Percentiles rank a stretch among this genome's conserved stretches.
Evolutionary conservation across 2,329 filamentous ascomycete genomes (phyloP).

Genomic region (Aspergillus sclerotialis): DNA sequence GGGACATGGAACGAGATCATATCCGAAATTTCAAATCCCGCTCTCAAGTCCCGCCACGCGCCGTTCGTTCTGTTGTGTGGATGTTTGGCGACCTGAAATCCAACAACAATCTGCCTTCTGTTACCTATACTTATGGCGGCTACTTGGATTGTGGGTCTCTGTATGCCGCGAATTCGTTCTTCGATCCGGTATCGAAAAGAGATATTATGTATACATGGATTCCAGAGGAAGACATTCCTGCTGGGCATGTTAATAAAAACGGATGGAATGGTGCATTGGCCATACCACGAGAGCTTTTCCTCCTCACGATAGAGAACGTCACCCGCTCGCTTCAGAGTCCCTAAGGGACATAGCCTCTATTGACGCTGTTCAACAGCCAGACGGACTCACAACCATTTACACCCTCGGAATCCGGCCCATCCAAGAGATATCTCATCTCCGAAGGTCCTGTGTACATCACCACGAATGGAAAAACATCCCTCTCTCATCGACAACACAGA

Average conservation of each 20-base stretch:
- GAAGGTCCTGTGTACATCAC: no score
- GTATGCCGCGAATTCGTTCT: conserved; percentile 46
- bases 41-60: no score
- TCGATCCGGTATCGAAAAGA: conserved; percentile 35
- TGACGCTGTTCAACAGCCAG: no score
- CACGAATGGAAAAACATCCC: no score
- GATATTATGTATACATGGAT: conserved; percentile 46
- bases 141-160: conserved; percentile 43
- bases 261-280: conserved; percentile 47
- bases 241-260: conserved; percentile 36
- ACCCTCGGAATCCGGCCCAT: no score
- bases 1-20: conserved; percentile 20
- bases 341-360: no score
- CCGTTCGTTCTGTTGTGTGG: no score
- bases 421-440: no score
- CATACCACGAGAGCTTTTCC: conserved; percentile 37
- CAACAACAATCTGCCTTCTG: conserved; percentile 9
- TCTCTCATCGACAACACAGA: no score
- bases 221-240: conserved; percentile 44
- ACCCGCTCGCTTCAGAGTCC: no score
- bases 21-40: conserved; percentile 19
- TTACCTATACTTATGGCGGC: conserved; percentile 37
- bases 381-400: no score
- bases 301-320: conserved; percentile 34
- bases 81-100: conserved; percentile 25